phyloP scores from a whole-genome alignment of 192 early-diverging fungal genomes.

The Coemansia javaensis region DNA sequence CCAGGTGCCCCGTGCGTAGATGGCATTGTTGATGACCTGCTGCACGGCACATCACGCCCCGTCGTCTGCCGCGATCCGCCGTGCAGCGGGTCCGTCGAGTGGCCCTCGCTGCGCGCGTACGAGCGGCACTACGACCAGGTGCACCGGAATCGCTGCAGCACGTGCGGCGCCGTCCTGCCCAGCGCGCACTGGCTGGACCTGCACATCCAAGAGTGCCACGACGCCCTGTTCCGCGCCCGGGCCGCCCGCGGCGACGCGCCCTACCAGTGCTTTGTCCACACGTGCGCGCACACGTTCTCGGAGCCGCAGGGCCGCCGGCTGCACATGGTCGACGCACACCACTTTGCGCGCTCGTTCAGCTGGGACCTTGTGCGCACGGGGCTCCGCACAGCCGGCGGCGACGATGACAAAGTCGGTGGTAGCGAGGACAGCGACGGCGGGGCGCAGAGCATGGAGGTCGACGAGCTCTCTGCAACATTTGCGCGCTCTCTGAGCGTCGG shows the following conservation, averaged over 20 bases:
- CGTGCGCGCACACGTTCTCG: constrained; percentile 19
- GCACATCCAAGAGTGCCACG: constrained; percentile 42
- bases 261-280: constrained; percentile 27
- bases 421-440: neutral
- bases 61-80: constrained; percentile 39
- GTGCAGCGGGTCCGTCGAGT: constrained; percentile 21
- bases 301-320: constrained; percentile 15
- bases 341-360: constrained; percentile 28
- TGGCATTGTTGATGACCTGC: constrained; percentile 1
- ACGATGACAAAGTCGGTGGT: neutral
- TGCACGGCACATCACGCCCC: constrained; percentile 1
- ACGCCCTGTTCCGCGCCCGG: constrained; percentile 30
- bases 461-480: constrained; percentile 22
- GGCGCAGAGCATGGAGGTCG: constrained; percentile 25
- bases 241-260: constrained; percentile 22
- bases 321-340: constrained; percentile 39
- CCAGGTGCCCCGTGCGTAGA: neutral
- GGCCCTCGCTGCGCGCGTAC: constrained; percentile 18
- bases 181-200: constrained; percentile 47
- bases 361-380: constrained; percentile 28
- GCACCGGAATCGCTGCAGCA: constrained; percentile 29
- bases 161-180: constrained; percentile 30
- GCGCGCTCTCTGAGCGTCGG: constrained; percentile 17
- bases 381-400: constrained; percentile 1
- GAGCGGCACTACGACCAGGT: constrained; percentile 44